Conservation (phyloP, 805 yeast genomes). For the Saturnispora ahearnii region DNA sequence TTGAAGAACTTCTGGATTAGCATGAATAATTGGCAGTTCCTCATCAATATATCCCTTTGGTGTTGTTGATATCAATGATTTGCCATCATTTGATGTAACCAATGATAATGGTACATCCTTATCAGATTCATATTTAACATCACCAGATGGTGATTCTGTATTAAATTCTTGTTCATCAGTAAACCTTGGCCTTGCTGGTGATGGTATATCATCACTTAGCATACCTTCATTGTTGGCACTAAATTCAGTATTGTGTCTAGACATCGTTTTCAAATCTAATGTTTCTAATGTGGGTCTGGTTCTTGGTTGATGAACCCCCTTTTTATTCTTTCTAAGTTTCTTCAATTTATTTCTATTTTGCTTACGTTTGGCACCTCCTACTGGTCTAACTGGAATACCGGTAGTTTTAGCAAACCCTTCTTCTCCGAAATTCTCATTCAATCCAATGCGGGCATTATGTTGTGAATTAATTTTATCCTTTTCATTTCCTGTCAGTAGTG, state of each 20-base stretch:
- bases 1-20: conserved; percentile 10
- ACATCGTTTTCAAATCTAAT: conserved; percentile 11
- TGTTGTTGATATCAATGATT: conserved; percentile 7
- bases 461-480: conserved; percentile 18
- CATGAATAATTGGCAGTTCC: conserved; percentile 9
- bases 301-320: conserved; percentile 27
- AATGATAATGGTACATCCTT: conserved; percentile 7
- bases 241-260: conserved; percentile 8
- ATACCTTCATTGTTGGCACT: conserved; percentile 1
- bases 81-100: conserved; percentile 12
- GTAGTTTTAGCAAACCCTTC: conserved; percentile 13
- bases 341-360: conserved; percentile 37
- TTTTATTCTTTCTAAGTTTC: conserved; percentile 21
- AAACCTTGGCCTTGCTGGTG: not conserved
- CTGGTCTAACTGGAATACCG: conserved; percentile 50
- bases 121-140: not conserved
- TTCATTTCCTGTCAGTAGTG: conserved; percentile 10
- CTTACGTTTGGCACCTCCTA: conserved; percentile 63
- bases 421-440: conserved; percentile 8
- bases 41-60: conserved; percentile 9
- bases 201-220: not conserved
- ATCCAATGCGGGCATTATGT: conserved; percentile 16
- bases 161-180: not conserved
- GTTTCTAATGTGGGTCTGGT: conserved; percentile 24
- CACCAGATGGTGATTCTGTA: not conserved